These are phyloP conservation scores for Fusarium xyrophilum DNA, from an alignment of 2,329 filamentous ascomycete species.

Conservation along the genomic window DNA sequence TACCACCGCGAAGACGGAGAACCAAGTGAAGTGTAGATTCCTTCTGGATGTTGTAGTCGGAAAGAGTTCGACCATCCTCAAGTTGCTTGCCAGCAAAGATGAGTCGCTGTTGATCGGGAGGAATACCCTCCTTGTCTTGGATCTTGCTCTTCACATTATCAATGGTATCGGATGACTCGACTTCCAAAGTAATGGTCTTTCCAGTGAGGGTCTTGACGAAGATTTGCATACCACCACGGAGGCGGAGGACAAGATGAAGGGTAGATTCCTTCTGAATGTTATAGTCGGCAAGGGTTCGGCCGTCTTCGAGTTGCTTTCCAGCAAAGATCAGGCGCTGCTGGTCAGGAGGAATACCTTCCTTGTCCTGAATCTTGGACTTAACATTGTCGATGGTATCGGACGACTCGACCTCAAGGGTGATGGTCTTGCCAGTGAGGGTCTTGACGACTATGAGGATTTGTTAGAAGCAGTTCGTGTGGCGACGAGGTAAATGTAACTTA, in stretches of 20 bases:
- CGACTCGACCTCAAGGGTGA: constrained; percentile 88
- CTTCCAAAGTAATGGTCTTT: constrained; percentile 93
- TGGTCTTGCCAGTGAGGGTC: constrained; percentile 92
- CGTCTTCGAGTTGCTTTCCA: constrained; percentile 94
- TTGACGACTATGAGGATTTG: constrained; percentile 64
- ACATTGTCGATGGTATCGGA: constrained; percentile 95
- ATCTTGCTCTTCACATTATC: constrained; percentile 97
- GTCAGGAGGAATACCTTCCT: constrained; percentile 95
- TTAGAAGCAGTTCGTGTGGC: constrained; percentile 23
- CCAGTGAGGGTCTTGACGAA: constrained; percentile 88
- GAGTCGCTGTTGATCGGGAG: constrained; percentile 90
- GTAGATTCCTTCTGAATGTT: constrained; percentile 96
- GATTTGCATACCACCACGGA: constrained; percentile 89
- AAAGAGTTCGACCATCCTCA: constrained; percentile 88
- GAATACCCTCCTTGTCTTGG: constrained; percentile 91
- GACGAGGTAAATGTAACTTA: constrained; percentile 45
- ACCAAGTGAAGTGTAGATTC: constrained; percentile 83
- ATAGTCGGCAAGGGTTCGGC: constrained; percentile 88
- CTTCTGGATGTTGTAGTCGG: constrained; percentile 97
- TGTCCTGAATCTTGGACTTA: constrained; percentile 96
- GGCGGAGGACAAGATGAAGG: constrained; percentile 83
- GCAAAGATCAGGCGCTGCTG: constrained; percentile 96
- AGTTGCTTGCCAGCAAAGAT: constrained; percentile 95
- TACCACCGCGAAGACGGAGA: constrained; percentile 81
- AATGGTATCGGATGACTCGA: constrained; percentile 88